Evolutionary conservation across 1,284 basidiomycete genomes (phyloP), one percentile per base, ranked within the genome.

Genomic region (Tilletia walkeri): DNA sequence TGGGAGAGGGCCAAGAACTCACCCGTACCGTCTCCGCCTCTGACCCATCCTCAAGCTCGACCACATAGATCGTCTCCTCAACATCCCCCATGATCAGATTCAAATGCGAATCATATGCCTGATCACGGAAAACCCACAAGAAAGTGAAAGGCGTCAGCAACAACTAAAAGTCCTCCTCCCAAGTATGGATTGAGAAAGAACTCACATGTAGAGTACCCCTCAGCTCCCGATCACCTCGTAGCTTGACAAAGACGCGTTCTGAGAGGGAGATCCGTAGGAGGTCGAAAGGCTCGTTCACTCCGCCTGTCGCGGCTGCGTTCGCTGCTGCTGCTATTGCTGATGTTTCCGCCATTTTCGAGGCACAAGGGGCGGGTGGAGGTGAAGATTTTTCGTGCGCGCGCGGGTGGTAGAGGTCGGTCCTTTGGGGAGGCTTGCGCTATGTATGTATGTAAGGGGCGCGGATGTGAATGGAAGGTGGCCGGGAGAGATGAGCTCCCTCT

Each of bases 101-200:
- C 95, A 99, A 98, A 85, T 99, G 96, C 34, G 95, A 95, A 86
- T 99, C 96, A 84, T 99, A 99, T 20, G 96, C 95, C 70, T 69
- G 65, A 1, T 30, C 24, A 30, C 24, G 24, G 2, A 30, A 30
- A 20, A 75, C 67, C 71, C 68, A 67, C 41, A 67, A 73, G 45
- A 6, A 45, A 47, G 63, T 72, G 67, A 38, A 65, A 66, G 36
- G 67, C 70, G 54, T 34, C 67, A 67, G 68, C 30, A 67, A 68
- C 73, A 72, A 73, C 9, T 4, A 36, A 30, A 69, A 49, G 7
- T 54, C 24, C 18, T n/a, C n/a, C n/a, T 45, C 41, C 41, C 41
- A 7, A 1, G 7, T 2, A 18, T 14, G 1, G 9, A 45, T n/a
- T n/a, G 48, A 12, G 38, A 54, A 38, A 84, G 10, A 71, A 71